These are phyloP conservation scores for Cyclotella baltica DNA, from an alignment of 108 stramenopile species.

Conservation along the genomic window DNA sequence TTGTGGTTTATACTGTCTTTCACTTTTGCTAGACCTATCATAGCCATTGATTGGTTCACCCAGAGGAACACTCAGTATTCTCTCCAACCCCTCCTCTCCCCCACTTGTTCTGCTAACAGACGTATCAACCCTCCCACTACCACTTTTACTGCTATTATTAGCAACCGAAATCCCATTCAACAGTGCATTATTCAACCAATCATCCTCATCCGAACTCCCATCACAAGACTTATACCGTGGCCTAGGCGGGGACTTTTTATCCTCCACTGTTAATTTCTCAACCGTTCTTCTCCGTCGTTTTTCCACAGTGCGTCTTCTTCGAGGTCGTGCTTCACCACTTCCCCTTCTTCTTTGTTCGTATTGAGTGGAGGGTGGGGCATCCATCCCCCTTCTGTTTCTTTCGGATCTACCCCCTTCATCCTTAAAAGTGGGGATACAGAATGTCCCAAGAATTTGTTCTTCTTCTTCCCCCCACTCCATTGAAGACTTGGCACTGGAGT, in stretches of 20 bases:
- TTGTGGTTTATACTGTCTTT: too few species aligned
- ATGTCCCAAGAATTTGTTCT: constrained; percentile 17
- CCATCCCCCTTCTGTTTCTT: too few species aligned
- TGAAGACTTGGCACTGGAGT: not conserved
- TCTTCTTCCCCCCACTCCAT: constrained; percentile 3
- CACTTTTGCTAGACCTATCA: not conserved
- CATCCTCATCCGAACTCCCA: constrained; percentile 17
- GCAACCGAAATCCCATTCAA: constrained; percentile 23
- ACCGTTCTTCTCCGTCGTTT: not conserved
- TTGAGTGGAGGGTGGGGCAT: not conserved
- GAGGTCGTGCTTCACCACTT: not conserved
- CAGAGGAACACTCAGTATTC: not conserved
- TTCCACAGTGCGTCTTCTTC: not conserved
- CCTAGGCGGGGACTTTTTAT: too few species aligned
- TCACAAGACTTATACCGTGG: not conserved
- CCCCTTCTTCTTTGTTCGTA: not conserved
- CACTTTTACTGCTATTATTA: not conserved
- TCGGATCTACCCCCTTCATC: too few species aligned
- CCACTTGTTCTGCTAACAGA: not conserved
- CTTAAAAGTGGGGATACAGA: constrained; percentile 27
- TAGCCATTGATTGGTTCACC: not conserved
- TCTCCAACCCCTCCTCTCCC: not conserved
- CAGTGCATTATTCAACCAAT: constrained; percentile 39
- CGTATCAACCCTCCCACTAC: not conserved
- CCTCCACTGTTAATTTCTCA: not conserved